Percentiles rank a stretch among this genome's conserved stretches.
These are phyloP conservation scores for Aciculosporium take DNA, from an alignment of 2,329 filamentous ascomycete species.

Conservation along the genomic window DNA sequence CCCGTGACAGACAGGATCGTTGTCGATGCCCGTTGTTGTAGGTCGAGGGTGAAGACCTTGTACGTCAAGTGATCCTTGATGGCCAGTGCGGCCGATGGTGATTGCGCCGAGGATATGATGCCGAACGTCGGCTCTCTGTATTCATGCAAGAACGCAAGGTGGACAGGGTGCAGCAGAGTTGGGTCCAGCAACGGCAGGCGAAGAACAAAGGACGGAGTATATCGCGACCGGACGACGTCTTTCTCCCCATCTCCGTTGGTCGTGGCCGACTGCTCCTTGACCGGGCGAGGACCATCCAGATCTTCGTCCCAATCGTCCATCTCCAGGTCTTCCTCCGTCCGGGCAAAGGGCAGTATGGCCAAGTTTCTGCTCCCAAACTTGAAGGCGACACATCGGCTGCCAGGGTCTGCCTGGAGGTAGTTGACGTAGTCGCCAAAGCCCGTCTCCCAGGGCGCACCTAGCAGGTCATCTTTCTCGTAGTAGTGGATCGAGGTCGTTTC, in stretches of 20 bases:
- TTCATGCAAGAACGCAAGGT: constrained; percentile 87
- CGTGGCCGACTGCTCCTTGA: constrained; percentile 25
- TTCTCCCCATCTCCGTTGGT: constrained; percentile 20
- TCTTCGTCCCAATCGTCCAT: constrained; percentile 87
- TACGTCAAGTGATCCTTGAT: constrained; percentile 79
- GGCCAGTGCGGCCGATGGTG: constrained; percentile 63
- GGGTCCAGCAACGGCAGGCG: constrained; percentile 81
- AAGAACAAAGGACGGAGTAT: constrained; percentile 84
- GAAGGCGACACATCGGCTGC: constrained; percentile 83
- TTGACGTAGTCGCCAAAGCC: constrained; percentile 63
- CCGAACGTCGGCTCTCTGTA: constrained; percentile 97
- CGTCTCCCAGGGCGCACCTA: constrained; percentile 68
- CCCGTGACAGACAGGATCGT: constrained; percentile 75
- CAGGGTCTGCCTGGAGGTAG: constrained; percentile 75
- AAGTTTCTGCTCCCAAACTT: constrained; percentile 83
- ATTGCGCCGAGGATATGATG: constrained; percentile 66
- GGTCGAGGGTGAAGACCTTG: constrained; percentile 86
- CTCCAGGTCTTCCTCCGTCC: constrained; percentile 72
- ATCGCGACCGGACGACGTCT: constrained; percentile 40
- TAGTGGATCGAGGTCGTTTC: constrained; percentile 92
- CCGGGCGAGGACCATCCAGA: constrained; percentile 52
- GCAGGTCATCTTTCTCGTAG: constrained; percentile 88
- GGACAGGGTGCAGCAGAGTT: constrained; percentile 72
- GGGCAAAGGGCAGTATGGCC: constrained; percentile 85
- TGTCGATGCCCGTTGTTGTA: constrained; percentile 86